Conservation (phyloP, 2,329 filamentous ascomycete genomes). For the Tricladium varicosporioides region DNA sequence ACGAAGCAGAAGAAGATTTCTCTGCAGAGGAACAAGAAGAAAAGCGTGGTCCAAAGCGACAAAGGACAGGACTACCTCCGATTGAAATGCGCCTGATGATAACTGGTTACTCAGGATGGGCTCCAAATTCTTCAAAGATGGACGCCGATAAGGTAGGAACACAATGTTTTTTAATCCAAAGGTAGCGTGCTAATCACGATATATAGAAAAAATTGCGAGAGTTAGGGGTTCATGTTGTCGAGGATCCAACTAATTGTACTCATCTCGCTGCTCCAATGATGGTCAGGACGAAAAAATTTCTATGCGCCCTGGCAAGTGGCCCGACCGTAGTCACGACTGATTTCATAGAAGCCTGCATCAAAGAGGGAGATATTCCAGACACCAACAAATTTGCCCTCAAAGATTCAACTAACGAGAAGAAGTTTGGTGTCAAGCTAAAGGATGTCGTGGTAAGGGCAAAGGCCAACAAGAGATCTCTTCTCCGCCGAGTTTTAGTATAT, state of each 20-base stretch:
- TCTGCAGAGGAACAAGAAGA: constrained; percentile 43
- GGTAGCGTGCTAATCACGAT: constrained; percentile 16
- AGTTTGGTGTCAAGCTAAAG: constrained; percentile 66
- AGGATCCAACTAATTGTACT: constrained; percentile 73
- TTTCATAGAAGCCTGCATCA: constrained; percentile 77
- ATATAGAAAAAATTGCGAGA: constrained; percentile 73
- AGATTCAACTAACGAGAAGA: constrained; percentile 71
- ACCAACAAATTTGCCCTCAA: constrained; percentile 65
- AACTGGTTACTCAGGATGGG: constrained; percentile 83
- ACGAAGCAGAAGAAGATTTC: constrained; percentile 43
- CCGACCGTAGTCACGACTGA: constrained; percentile 73
- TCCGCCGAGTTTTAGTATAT: constrained; percentile 77
- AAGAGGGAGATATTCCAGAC: constrained; percentile 62
- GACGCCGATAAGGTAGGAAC: constrained; percentile 72
- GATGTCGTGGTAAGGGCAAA: constrained; percentile 69
- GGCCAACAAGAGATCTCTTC: constrained; percentile 71
- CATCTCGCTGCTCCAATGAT: constrained; percentile 85
- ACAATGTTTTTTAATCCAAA: not conserved
- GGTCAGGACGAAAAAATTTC: constrained; percentile 90
- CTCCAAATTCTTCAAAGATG: constrained; percentile 69
- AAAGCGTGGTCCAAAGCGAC: constrained; percentile 47
- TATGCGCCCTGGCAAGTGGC: constrained; percentile 79
- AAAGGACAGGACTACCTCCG: constrained; percentile 61
- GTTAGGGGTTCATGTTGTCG: constrained; percentile 77
- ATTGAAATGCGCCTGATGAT: constrained; percentile 75